Evolutionary conservation across 352 stramenopile genomes (phyloP).

Genomic region (Nannochloropsis limnetica): DNA sequence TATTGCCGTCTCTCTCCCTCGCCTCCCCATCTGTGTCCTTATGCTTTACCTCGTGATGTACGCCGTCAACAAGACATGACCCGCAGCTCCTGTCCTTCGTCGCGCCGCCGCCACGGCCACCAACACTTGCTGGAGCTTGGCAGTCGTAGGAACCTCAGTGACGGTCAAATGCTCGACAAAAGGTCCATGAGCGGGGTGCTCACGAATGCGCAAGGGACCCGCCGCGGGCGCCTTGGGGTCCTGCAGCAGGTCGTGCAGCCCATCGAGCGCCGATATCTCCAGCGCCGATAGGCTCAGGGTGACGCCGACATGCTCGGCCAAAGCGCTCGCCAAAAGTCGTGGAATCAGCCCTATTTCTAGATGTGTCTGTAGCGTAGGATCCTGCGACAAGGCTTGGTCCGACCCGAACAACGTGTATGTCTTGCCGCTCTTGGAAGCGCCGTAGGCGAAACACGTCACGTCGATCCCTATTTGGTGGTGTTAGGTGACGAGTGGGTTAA

Average conservation of each 20-base stretch:
- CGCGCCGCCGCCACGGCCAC: not conserved
- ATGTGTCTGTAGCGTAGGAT: conserved; percentile 20
- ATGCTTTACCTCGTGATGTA: not conserved
- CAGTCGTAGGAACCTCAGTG: not conserved
- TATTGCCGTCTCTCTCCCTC: not conserved
- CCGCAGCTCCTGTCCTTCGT: conserved; percentile 1
- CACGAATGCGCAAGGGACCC: not conserved
- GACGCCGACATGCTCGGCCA: not conserved
- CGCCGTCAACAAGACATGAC: conserved; percentile 15
- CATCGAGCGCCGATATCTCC: not conserved
- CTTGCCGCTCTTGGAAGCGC: not conserved
- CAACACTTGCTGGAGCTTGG: conserved; percentile 2
- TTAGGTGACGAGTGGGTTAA: too few species aligned
- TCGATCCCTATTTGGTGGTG: conserved; percentile 19
- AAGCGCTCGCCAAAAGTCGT: not conserved
- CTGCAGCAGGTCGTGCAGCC: not conserved
- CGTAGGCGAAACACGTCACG: conserved; percentile 1
- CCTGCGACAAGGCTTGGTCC: conserved; percentile 15
- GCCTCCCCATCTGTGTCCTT: not conserved
- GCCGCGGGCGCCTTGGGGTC: not conserved
- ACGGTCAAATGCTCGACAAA: conserved; percentile 31
- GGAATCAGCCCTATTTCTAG: not conserved
- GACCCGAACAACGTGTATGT: conserved; percentile 6
- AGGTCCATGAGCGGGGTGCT: not conserved
- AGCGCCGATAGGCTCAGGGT: not conserved